Evolutionary conservation across 108 stramenopile genomes (phyloP), one percentile per base, ranked within the genome.

Genomic region (Fragilariopsis cylindrus): DNA sequence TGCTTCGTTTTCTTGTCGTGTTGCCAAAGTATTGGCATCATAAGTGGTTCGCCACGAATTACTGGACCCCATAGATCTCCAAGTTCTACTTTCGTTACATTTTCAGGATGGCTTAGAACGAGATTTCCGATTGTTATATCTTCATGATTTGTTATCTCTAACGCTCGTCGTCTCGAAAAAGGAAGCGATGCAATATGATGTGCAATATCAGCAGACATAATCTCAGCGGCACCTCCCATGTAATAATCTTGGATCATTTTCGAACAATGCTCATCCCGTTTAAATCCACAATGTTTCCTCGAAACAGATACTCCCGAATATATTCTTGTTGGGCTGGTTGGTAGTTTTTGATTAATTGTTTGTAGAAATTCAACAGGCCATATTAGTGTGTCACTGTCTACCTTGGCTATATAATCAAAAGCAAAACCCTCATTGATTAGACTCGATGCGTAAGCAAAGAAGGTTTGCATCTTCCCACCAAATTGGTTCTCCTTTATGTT

Each of bases 341-440:
- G 67, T 16, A 68, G 67, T 52, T 49, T 52, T n/a, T 18, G 0
- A 44, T 49, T 52, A 2, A 68, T 7, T 13, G 21, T 62, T 7
- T 57, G 13, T 2, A 81, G 30, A 46, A 76, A 50, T 44, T 72
- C 45, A 9, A 47, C 16, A 42, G 76, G 45, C 48, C 46, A 81
- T 11, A 73, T 41, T 4, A 81, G 15, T 5, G 76, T 52, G 49
- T 81, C 80, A 19, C 48, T 45, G 47, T 81, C 76, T 2, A 39
- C 48, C 57, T 81, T 81, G 41, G 30, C 71, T 46, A 76, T 52
- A 45, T 81, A 81, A 46, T 81, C 81, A 52, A 81, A 66, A 12
- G 15, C 53, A 6, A 57, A 39, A 4, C 67, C 67, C 8, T 68
- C 67, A 49, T 68, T 68, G 67, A 68, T 68, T 7, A 68, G 13